Evolutionary conservation across 345 rosid genomes (phyloP).

Genomic region (thale cress (Arabidopsis thaliana)): DNA sequence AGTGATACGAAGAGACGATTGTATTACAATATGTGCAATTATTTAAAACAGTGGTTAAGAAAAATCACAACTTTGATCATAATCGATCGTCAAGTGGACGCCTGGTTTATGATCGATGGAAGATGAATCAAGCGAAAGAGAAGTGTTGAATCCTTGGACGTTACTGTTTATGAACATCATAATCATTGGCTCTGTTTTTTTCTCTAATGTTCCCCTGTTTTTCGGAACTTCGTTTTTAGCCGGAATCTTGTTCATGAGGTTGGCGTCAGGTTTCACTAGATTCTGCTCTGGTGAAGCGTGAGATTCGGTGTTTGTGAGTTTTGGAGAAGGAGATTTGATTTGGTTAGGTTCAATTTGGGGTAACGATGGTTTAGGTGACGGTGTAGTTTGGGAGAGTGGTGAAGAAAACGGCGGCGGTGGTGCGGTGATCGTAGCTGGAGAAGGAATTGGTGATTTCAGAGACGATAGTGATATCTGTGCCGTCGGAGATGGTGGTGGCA

Average conservation of each 20-base stretch:
- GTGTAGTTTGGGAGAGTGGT: background rate
- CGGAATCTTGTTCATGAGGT: background rate
- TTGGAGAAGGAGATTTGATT: slow-evolving; percentile 6
- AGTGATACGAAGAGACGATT: no score
- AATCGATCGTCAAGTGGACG: slow-evolving; percentile 36
- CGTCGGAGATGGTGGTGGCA: background rate
- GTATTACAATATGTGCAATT: background rate
- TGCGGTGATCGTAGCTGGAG: background rate
- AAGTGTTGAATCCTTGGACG: slow-evolving; percentile 42
- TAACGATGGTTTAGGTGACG: background rate
- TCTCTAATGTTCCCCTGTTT: slow-evolving; percentile 2
- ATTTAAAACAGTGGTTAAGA: slow-evolving; percentile 6
- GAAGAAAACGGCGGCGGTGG: background rate
- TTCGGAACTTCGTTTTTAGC: background rate
- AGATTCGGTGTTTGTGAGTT: slow-evolving; percentile 1
- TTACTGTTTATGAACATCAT: slow-evolving; percentile 41
- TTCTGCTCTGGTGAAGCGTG: background rate
- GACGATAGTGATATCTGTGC: background rate
- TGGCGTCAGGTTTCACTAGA: background rate
- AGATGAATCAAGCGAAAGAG: slow-evolving; percentile 39
- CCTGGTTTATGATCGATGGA: slow-evolving; percentile 44
- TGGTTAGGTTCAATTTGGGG: background rate
- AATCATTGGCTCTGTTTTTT: slow-evolving; percentile 3
- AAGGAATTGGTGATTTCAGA: background rate
- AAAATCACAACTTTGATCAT: slow-evolving; percentile 1